Percentiles rank a stretch among this genome's conserved stretches.
Evolutionary conservation across 139 green algal species (phyloP).

Genomic region (Limnomonas spitsbergensis): DNA sequence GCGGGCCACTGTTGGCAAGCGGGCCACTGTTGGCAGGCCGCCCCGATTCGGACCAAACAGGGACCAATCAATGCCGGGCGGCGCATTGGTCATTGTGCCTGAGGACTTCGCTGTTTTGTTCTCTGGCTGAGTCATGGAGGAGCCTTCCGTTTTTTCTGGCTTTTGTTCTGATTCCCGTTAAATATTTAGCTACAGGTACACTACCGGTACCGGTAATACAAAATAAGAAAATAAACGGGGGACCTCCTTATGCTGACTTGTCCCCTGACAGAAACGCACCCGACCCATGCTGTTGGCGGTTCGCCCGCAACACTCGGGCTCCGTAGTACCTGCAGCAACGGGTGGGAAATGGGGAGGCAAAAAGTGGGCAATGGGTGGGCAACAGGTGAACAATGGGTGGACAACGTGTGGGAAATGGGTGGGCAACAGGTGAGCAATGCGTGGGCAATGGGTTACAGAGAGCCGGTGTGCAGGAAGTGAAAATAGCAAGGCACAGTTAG

Average conservation of each 20-base stretch:
- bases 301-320: background rate
- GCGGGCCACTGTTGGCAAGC: too few relatives aligned
- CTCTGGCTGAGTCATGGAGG: background rate
- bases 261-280: background rate
- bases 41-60: too few relatives aligned
- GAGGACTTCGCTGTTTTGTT: too few relatives aligned
- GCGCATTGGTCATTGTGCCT: too few relatives aligned
- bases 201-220: too few relatives aligned
- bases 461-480: background rate
- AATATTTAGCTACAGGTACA: too few relatives aligned
- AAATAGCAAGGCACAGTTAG: background rate
- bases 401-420: background rate
- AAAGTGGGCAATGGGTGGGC: background rate
- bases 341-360: too few relatives aligned
- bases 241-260: background rate
- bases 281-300: background rate
- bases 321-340: background rate
- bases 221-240: background rate
- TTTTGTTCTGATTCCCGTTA: background rate
- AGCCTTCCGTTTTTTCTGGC: background rate
- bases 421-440: background rate
- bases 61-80: too few relatives aligned
- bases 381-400: background rate
- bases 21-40: too few relatives aligned
- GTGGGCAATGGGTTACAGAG: background rate